Evolutionary conservation across 805 yeast genomes (phyloP).

Genomic region (Maudiozyma serrabonitensis): DNA sequence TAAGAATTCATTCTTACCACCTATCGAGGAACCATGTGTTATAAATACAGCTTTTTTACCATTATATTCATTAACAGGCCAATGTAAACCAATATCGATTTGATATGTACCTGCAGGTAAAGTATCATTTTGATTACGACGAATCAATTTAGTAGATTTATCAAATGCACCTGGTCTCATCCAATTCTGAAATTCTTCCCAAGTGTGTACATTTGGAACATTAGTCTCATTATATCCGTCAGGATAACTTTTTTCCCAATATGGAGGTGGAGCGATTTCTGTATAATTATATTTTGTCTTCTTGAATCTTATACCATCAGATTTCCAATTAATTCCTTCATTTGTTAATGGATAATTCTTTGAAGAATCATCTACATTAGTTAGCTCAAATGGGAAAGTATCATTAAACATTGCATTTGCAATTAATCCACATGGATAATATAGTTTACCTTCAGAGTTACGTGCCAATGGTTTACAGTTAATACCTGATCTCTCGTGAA

Average conservation of each 20-base stretch:
- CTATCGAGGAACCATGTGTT: conserved; percentile 62
- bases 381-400: conserved; percentile 43
- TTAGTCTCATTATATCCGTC: conserved; percentile 80
- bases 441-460: conserved; percentile 44
- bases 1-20: conserved; percentile 66
- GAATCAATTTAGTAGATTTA: conserved; percentile 52
- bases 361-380: conserved; percentile 29
- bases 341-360: conserved; percentile 33
- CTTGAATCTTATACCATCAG: conserved; percentile 65
- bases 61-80: conserved; percentile 62
- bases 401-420: conserved; percentile 92
- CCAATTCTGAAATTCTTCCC: conserved; percentile 93
- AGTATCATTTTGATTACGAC: conserved; percentile 49
- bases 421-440: conserved; percentile 91
- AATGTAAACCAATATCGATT: conserved; percentile 59
- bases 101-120: conserved; percentile 53
- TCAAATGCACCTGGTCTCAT: conserved; percentile 83
- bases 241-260: conserved; percentile 74
- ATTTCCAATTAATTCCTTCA: conserved; percentile 72
- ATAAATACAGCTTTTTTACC: conserved; percentile 61
- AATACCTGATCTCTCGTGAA: conserved; percentile 41
- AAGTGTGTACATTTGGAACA: conserved; percentile 60
- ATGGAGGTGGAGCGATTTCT: conserved; percentile 88
- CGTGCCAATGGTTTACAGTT: conserved; percentile 59
- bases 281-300: conserved; percentile 56